These are phyloP conservation scores for Eudorina sp. DNA, from an alignment of 139 green algal species.

Conservation along the genomic window DNA sequence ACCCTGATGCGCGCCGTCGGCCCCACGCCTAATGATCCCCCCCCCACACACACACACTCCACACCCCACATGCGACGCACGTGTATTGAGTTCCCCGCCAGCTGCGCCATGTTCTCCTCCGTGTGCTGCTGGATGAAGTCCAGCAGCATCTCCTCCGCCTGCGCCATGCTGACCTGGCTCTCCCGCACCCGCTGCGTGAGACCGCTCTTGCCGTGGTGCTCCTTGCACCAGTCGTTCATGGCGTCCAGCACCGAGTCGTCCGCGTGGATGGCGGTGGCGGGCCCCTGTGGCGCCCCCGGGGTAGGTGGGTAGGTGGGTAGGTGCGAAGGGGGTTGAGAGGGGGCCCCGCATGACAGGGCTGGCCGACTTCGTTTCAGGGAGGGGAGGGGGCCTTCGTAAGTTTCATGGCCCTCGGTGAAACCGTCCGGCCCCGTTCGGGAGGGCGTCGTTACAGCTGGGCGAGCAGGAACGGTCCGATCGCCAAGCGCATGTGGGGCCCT, in stretches of 20 bases:
- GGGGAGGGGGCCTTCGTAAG: too few species aligned
- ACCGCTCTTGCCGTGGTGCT: conserved; percentile 87
- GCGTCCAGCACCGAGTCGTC: conserved; percentile 80
- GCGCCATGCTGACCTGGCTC: conserved; percentile 20
- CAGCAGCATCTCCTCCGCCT: conserved; percentile 63
- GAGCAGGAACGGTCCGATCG: too few species aligned
- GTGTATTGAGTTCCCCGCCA: conserved; percentile 91
- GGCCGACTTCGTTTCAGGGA: too few species aligned
- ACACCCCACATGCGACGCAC: neutral
- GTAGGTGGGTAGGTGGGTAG: neutral
- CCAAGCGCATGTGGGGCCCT: too few species aligned
- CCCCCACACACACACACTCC: too few species aligned
- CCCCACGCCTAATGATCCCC: too few species aligned
- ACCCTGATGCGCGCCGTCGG: too few species aligned
- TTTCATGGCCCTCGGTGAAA: too few species aligned
- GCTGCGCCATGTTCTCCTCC: conserved; percentile 48
- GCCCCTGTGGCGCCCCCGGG: conserved; percentile 80
- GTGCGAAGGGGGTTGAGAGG: neutral
- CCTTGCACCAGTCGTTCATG: conserved; percentile 96
- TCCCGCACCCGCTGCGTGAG: conserved; percentile 64
- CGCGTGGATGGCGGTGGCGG: conserved; percentile 90
- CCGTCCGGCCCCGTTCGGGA: too few species aligned
- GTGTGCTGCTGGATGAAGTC: conserved; percentile 80
- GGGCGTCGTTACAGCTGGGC: too few species aligned
- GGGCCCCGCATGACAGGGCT: too few species aligned